Evolutionary conservation across 108 stramenopile genomes (phyloP).

Genomic region (Epipyxis sp.): DNA sequence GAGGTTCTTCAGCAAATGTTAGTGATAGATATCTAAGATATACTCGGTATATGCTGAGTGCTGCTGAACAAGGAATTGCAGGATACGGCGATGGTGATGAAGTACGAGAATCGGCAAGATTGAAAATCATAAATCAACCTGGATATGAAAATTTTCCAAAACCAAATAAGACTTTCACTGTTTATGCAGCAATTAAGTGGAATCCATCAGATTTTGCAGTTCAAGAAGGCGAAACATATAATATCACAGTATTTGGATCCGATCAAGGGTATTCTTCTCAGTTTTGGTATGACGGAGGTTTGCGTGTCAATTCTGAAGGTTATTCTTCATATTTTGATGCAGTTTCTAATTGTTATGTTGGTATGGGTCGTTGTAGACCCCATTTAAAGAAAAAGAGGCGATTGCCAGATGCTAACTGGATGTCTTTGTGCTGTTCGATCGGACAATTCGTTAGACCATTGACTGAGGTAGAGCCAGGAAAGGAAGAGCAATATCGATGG

Average conservation of each 20-base stretch:
- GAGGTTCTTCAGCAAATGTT: constrained; percentile 1
- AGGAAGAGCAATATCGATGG: constrained; percentile 18
- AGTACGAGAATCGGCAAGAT: neutral
- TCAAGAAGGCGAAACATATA: constrained; percentile 52
- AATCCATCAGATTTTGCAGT: constrained; percentile 55
- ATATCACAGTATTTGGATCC: constrained; percentile 36
- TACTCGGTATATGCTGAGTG: neutral
- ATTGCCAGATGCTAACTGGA: constrained; percentile 38
- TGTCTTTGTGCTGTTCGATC: constrained; percentile 47
- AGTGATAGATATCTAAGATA: neutral
- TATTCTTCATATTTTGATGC: constrained; percentile 50
- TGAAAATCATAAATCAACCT: constrained; percentile 6
- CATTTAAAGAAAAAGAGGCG: constrained; percentile 27
- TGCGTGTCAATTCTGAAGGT: constrained; percentile 39
- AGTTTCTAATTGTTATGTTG: constrained; percentile 43
- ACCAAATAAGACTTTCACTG: constrained; percentile 39
- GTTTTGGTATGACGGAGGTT: constrained; percentile 46
- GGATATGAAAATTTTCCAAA: neutral
- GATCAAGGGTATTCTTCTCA: constrained; percentile 20
- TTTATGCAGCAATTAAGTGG: constrained; percentile 46
- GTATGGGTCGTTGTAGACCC: constrained; percentile 31
- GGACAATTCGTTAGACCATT: constrained; percentile 32
- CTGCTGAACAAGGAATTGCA: constrained; percentile 28
- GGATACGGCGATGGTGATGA: constrained; percentile 4
- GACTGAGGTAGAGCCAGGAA: constrained; percentile 7